Conservation (phyloP, 805 yeast genomes). For the Nakazawaea molendinolei region DNA sequence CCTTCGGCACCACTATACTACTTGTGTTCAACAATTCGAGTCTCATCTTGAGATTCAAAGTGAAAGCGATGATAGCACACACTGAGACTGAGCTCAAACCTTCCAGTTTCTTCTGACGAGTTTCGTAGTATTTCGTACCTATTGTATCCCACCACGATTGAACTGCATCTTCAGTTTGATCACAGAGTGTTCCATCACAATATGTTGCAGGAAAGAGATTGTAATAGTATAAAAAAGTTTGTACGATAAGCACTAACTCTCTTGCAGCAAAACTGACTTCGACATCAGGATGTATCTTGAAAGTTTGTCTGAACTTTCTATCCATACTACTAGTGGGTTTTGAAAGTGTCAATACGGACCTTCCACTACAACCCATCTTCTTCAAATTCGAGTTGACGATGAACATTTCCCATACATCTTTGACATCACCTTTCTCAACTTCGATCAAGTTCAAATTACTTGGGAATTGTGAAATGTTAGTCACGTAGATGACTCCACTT, state of each 20-base stretch:
- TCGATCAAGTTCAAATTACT: constrained; percentile 67
- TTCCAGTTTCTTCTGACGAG: constrained; percentile 14
- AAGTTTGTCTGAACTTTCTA: constrained; percentile 75
- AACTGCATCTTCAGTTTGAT: constrained; percentile 67
- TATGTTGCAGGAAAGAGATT: constrained; percentile 59
- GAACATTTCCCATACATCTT: constrained; percentile 49
- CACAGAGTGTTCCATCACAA: constrained; percentile 84
- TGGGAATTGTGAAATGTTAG: constrained; percentile 77
- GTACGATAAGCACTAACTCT: constrained; percentile 70
- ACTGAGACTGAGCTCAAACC: constrained; percentile 59
- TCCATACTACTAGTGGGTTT: constrained; percentile 70
- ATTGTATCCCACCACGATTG: constrained; percentile 75
- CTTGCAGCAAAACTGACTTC: constrained; percentile 60
- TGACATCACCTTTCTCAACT: constrained; percentile 52
- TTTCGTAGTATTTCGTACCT: constrained; percentile 42
- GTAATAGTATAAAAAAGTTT: constrained; percentile 72
- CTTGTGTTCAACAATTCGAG: constrained; percentile 45
- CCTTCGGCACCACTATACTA: constrained; percentile 64
- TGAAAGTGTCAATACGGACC: constrained; percentile 70
- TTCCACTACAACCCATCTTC: constrained; percentile 75
- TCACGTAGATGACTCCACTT: constrained; percentile 62
- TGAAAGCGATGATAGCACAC: constrained; percentile 73
- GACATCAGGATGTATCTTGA: constrained; percentile 47
- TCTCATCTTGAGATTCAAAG: constrained; percentile 58
- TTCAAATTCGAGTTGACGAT: constrained; percentile 71